phyloP scores from a whole-genome alignment of 1,139 yeast species.

The Ogataea hybrid region DNA sequence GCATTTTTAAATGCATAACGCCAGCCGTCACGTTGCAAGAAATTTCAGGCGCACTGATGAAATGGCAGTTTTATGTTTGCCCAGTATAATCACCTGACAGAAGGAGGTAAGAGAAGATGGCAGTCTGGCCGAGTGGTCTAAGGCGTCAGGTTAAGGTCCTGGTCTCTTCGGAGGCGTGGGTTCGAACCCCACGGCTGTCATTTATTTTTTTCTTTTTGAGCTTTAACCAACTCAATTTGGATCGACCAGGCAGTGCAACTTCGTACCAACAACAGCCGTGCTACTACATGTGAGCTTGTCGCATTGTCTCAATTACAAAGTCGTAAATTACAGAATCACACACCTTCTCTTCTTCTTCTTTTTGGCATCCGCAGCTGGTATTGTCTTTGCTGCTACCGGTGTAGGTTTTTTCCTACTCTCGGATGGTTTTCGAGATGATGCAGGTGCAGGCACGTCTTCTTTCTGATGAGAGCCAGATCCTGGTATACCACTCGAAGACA shows the following conservation, averaged over 20 bases:
- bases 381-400: not conserved
- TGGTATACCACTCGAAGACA: conserved; percentile 10
- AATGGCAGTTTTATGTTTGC: not conserved
- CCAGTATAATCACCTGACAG: not conserved
- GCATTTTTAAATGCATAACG: not conserved
- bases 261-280: too few relatives aligned
- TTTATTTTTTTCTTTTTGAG: conserved; percentile 24
- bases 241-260: too few relatives aligned
- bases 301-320: not conserved
- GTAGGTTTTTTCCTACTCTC: conserved; percentile 2
- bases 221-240: not conserved
- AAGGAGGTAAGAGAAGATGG: conserved; percentile 26
- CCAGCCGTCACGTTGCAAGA: not conserved
- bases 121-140: conserved; percentile 59
- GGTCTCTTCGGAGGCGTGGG: conserved; percentile 66
- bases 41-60: not conserved
- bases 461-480: conserved; percentile 10
- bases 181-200: conserved; percentile 64
- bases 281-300: not conserved
- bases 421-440: conserved; percentile 5
- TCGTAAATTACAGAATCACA: conserved; percentile 13
- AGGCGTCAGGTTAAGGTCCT: conserved; percentile 67
- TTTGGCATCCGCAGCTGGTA: conserved; percentile 5
- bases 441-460: conserved; percentile 2
- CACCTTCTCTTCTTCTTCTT: conserved; percentile 18